A percentile compares a stretch with the other conserved stretches of the same genome.
Conservation (phyloP, 345 rosid genomes). For the Moricandia moricandioides region DNA sequence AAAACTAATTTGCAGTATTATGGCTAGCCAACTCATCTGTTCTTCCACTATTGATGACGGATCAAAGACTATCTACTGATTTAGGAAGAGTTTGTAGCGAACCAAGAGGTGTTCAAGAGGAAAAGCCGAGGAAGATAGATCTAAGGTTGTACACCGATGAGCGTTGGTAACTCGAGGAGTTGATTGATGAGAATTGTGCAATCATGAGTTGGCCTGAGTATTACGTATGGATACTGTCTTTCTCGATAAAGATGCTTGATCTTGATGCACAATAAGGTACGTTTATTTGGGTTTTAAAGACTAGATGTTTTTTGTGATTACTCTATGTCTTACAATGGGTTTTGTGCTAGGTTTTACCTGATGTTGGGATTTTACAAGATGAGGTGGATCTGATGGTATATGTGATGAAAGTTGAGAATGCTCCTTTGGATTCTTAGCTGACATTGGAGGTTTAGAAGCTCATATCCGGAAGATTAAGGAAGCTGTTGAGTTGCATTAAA, state of each 20-base stretch:
- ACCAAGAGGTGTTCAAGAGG: conserved; percentile 89
- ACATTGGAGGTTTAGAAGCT: conserved; percentile 50
- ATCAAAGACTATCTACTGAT: conserved; percentile 49
- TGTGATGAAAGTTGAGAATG: conserved; percentile 98
- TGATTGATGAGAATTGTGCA: conserved; percentile 95
- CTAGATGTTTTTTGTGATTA: not conserved
- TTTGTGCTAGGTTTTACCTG: conserved; percentile 67
- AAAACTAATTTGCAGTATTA: too few species aligned
- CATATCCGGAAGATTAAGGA: conserved; percentile 98
- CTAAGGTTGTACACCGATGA: conserved; percentile 91
- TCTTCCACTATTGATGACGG: too few species aligned
- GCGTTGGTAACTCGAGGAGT: conserved; percentile 83
- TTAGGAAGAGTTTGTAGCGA: conserved; percentile 95
- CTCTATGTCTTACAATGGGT: conserved; percentile 11
- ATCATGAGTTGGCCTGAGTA: conserved; percentile 95
- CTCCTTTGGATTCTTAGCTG: conserved; percentile 97
- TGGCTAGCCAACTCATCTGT: too few species aligned
- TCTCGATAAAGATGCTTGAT: conserved; percentile 90
- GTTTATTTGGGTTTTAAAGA: not conserved
- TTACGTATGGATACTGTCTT: conserved; percentile 83
- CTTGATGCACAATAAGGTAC: conserved; percentile 90
- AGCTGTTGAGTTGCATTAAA: conserved; percentile 97
- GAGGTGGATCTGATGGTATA: conserved; percentile 98
- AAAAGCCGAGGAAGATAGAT: conserved; percentile 90
- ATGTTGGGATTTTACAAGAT: conserved; percentile 93